A percentile compares a stretch with the other conserved stretches of the same genome.
Conservation (phyloP, 129 eudicot genomes). For the Pseudognaphalium luteoalbum region DNA sequence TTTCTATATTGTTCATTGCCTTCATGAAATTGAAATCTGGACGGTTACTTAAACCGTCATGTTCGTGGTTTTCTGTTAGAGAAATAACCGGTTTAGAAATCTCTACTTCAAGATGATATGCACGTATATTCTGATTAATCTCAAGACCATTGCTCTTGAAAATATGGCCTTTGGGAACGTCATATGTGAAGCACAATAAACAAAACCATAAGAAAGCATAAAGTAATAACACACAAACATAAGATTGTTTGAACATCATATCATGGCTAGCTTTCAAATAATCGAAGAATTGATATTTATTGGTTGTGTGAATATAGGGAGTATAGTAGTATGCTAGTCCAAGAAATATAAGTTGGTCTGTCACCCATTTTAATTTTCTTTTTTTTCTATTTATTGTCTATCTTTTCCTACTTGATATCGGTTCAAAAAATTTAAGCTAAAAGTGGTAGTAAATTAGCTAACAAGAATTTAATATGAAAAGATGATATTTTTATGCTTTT, state of each 20-base stretch:
- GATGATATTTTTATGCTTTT: too few relatives aligned
- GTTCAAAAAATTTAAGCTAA: too few relatives aligned
- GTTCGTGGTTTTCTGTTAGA: not conserved
- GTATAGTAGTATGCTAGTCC: too few relatives aligned
- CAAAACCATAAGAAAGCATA: not conserved
- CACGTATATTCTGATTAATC: not conserved
- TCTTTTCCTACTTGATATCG: too few relatives aligned
- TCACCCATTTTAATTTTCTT: too few relatives aligned
- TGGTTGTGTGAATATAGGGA: too few relatives aligned
- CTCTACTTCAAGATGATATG: not conserved
- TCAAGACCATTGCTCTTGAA: not conserved
- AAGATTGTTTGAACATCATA: not conserved
- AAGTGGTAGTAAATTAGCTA: too few relatives aligned
- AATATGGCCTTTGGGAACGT: not conserved
- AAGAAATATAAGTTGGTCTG: too few relatives aligned
- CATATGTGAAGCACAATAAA: not conserved
- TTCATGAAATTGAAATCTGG: not conserved
- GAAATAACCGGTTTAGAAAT: not conserved
- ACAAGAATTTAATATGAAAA: too few relatives aligned
- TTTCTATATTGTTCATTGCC: not conserved
- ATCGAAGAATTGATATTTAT: too few relatives aligned
- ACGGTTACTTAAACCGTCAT: not conserved
- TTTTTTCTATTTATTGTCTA: too few relatives aligned
- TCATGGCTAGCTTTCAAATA: not conserved
- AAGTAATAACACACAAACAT: not conserved